Evolutionary conservation across 768 basidiomycete species (phyloP).

Genomic region (Collybia sordida): DNA sequence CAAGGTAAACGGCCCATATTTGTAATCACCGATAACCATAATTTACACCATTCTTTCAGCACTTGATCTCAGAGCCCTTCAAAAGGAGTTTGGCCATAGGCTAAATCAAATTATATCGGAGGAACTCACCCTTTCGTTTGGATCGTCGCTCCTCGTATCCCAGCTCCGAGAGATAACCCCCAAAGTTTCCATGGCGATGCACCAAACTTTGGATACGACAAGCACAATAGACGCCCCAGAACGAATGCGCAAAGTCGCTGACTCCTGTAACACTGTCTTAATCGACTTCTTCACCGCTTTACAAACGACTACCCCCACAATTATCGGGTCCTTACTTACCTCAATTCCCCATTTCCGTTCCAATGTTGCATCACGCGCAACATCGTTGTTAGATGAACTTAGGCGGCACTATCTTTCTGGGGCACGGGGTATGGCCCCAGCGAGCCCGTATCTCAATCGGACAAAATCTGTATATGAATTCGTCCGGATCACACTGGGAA

Average conservation of each 20-base stretch:
- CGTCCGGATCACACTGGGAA: conserved; percentile 59
- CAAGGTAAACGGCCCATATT: conserved; percentile 47
- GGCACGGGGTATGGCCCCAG: conserved; percentile 60
- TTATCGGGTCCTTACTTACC: conserved; percentile 21
- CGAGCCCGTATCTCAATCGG: conserved; percentile 58
- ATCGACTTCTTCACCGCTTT: conserved; percentile 41
- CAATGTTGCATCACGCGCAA: conserved; percentile 45
- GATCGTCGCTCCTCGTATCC: conserved; percentile 27
- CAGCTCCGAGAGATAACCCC: conserved; percentile 29
- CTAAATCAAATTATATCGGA: conserved; percentile 47
- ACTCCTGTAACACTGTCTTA: conserved; percentile 52
- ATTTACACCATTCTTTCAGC: conserved; percentile 34
- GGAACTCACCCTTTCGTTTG: conserved; percentile 47
- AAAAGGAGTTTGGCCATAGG: conserved; percentile 53
- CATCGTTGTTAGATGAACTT: conserved; percentile 44
- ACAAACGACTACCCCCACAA: conserved; percentile 29
- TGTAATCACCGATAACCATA: neutral
- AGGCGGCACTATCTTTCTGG: conserved; percentile 57
- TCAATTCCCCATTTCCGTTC: conserved; percentile 52
- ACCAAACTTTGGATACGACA: conserved; percentile 60
- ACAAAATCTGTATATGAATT: conserved; percentile 71
- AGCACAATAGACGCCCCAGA: conserved; percentile 68
- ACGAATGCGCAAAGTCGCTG: conserved; percentile 63
- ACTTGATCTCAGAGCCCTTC: conserved; percentile 75
- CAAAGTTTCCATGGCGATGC: conserved; percentile 41